phyloP scores from a whole-genome alignment of 257 asterid genomes.

The Haberlea rhodopensis region DNA sequence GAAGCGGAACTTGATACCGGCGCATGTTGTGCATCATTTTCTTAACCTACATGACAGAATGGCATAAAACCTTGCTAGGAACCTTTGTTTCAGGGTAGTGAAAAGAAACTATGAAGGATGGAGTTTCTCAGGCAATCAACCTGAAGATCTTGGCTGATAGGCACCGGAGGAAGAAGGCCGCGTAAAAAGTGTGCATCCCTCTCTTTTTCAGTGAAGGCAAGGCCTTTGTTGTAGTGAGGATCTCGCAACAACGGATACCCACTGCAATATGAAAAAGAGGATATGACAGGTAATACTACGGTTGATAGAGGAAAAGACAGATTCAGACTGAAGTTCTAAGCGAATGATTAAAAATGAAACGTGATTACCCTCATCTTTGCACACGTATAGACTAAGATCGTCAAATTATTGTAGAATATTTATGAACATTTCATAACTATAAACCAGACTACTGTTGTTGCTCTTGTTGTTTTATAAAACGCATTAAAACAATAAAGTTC shows the following conservation, averaged over 20 bases:
- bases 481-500: neutral
- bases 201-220: constrained; percentile 84
- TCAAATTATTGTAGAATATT: neutral
- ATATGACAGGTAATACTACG: constrained; percentile 1
- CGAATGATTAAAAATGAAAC: neutral
- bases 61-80: neutral
- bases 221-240: constrained; percentile 97
- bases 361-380: neutral
- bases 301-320: neutral
- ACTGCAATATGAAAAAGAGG: constrained; percentile 37
- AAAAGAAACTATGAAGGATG: neutral
- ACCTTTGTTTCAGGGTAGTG: neutral
- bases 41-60: constrained; percentile 30
- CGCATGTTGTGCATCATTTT: constrained; percentile 62
- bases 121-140: constrained; percentile 29
- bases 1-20: constrained; percentile 65
- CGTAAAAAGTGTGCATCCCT: constrained; percentile 93
- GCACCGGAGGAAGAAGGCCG: constrained; percentile 95
- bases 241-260: constrained; percentile 97
- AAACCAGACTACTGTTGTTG: neutral
- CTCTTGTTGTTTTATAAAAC: no score
- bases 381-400: constrained; percentile 8
- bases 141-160: constrained; percentile 77
- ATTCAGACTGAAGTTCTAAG: constrained; percentile 1
- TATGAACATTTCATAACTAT: neutral